Evolutionary conservation across 331 rosid genomes (phyloP), one percentile per base, ranked within the genome.

Genomic region (Telfairia occidentalis): DNA sequence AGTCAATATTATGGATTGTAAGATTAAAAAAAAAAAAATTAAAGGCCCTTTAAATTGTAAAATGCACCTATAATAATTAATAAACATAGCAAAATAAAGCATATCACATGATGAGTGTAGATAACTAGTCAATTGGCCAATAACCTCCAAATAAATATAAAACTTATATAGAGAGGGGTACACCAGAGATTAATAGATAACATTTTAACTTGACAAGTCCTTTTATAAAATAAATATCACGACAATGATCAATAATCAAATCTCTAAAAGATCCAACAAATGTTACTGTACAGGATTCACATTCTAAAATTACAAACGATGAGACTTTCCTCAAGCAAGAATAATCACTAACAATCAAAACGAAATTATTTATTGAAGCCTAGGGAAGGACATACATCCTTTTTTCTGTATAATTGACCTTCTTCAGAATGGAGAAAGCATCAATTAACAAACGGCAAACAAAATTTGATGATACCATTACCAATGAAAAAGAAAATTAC

Each of bases 401-500:
- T 19, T n/a, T 37, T 37, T 3, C 43, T 30, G 2, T 64, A 64
- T 64, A 30, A 64, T 64, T 19, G 49, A 37, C 50, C 48, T 15
- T 35, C 23, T 32, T 64, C 48, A 34, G 49, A 64, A 64, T 9
- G 72, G 37, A 64, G 48, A 24, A 64, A 64, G 28, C 49, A 64
- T 19, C 48, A 37, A 37, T 37, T 34, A 63, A 32, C 28, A 30
- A 34, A 18, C 13, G 13, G 24, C 28, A 63, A 63, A 35, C 28
- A 63, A 63, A 37, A 63, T 63, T 35, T 15, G 74, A 21, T 43
- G 38, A 28, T 9, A 67, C 54, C 70, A 63, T 63, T 63, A 37
- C 48, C 42, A 12, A 70, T 23, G 52, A 29, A 19, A 72, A 28
- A 69, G 64, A 57, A 45, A 85, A 69, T 76, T 81, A 94, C 98